Evolutionary conservation across 768 basidiomycete species (phyloP).

Genomic region (Lactarius tabidus): DNA sequence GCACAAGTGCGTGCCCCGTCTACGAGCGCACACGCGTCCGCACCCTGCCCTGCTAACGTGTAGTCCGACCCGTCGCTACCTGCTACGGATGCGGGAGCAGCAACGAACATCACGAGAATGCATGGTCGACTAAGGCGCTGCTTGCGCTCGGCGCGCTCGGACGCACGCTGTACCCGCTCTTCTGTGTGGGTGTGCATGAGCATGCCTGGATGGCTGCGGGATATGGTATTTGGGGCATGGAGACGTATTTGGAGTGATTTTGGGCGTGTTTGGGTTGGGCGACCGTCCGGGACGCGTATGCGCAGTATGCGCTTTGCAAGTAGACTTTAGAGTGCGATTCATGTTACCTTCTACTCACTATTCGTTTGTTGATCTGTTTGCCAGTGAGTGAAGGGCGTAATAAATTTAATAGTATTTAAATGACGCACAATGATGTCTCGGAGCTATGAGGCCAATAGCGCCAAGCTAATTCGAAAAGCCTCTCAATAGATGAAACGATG

Average conservation of each 20-base stretch:
- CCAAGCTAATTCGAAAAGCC: too few relatives aligned
- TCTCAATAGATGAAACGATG: too few relatives aligned
- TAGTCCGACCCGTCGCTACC: too few relatives aligned
- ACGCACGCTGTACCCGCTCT: slow-evolving; percentile 62
- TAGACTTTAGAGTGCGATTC: not conserved
- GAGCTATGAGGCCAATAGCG: too few relatives aligned
- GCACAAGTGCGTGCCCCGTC: slow-evolving; percentile 18
- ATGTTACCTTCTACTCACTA: not conserved
- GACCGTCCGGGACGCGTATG: slow-evolving; percentile 42
- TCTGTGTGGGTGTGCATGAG: slow-evolving; percentile 76
- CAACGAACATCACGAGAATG: not conserved
- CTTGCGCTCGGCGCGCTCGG: slow-evolving; percentile 37
- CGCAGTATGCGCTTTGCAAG: not conserved
- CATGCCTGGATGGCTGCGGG: slow-evolving; percentile 84
- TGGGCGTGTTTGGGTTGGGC: slow-evolving; percentile 82
- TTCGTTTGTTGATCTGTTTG: too few relatives aligned
- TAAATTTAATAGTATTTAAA: too few relatives aligned
- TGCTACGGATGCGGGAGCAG: not conserved
- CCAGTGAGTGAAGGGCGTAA: too few relatives aligned
- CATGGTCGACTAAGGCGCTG: not conserved
- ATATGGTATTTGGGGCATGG: slow-evolving; percentile 89
- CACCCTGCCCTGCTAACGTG: not conserved
- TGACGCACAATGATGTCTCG: too few relatives aligned
- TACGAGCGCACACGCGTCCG: not conserved
- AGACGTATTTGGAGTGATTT: slow-evolving; percentile 77